phyloP scores from a whole-genome alignment of 140 eudicot species.

The Bidens hawaiensis region DNA sequence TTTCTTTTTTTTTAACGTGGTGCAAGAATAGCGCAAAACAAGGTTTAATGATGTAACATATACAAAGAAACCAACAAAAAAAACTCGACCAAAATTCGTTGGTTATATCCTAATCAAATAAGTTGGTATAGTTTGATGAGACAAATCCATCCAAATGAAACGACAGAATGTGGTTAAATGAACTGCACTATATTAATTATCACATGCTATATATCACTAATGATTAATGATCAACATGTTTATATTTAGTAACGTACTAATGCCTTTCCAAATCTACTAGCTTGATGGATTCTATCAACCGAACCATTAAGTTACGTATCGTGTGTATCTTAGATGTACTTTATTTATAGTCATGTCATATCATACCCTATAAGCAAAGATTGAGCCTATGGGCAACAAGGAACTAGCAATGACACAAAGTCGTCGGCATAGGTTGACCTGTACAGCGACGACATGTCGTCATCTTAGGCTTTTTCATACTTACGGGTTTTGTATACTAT shows the following conservation, averaged over 20 bases:
- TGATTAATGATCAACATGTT: not conserved
- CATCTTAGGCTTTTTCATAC: too few relatives aligned
- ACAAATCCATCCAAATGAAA: conserved; percentile 3
- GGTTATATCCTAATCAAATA: not conserved
- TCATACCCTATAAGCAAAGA: too few relatives aligned
- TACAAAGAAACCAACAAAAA: not conserved
- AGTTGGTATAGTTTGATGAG: conserved; percentile 4
- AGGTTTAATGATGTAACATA: not conserved
- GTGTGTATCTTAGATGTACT: not conserved
- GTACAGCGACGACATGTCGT: too few relatives aligned
- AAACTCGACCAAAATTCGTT: not conserved
- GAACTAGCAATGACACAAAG: too few relatives aligned
- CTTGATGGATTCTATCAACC: not conserved
- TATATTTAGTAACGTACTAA: not conserved
- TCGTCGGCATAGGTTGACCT: too few relatives aligned
- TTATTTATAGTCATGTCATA: not conserved
- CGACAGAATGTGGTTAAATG: conserved; percentile 9
- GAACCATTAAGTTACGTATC: not conserved
- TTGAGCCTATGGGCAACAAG: too few relatives aligned
- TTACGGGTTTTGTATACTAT: too few relatives aligned
- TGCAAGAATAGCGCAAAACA: too few relatives aligned
- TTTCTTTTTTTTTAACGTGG: too few relatives aligned
- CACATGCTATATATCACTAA: conserved; percentile 8
- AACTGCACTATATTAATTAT: not conserved
- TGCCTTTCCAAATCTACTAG: not conserved